Percentiles rank a stretch among this genome's conserved stretches.
Conservation (phyloP, 768 basidiomycete genomes). For the Hydnum rufescens region DNA sequence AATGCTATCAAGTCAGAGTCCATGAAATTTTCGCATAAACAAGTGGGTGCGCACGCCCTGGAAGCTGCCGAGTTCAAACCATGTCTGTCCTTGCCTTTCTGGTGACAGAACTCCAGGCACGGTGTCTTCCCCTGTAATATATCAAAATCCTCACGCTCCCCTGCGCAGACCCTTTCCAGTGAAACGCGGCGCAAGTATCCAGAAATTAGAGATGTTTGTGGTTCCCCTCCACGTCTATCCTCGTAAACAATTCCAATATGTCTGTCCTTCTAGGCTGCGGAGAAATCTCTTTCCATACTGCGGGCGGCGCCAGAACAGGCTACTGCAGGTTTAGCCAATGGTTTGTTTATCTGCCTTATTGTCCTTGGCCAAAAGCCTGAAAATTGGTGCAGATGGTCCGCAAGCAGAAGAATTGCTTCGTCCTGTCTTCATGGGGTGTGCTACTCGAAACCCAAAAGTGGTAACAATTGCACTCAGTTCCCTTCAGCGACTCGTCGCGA, state of each 20-base stretch:
- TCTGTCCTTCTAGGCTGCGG: conserved; percentile 41
- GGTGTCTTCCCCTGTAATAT: background rate
- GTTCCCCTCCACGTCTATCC: conserved; percentile 1
- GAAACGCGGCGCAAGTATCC: conserved; percentile 81
- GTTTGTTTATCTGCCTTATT: conserved; percentile 24
- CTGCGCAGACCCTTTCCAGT: conserved; percentile 55
- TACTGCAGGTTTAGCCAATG: conserved; percentile 47
- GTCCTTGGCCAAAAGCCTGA: conserved; percentile 4
- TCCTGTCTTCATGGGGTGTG: conserved; percentile 87
- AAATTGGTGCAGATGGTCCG: conserved; percentile 34
- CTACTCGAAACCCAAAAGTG: conserved; percentile 84
- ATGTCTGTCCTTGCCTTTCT: conserved; percentile 3
- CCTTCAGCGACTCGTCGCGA: conserved; percentile 70
- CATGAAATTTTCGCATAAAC: too few relatives aligned
- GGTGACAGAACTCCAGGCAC: conserved; percentile 47
- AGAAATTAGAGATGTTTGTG: conserved; percentile 74
- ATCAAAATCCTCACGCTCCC: background rate
- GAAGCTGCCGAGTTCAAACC: too few relatives aligned
- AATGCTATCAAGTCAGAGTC: too few relatives aligned
- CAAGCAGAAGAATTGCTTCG: conserved; percentile 64
- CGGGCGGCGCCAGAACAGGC: conserved; percentile 69
- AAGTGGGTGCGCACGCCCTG: too few relatives aligned
- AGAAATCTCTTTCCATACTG: conserved; percentile 66
- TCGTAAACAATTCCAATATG: conserved; percentile 1
- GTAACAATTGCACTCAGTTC: conserved; percentile 83